Percentiles rank a stretch among this genome's conserved stretches.
phyloP scores from a whole-genome alignment of 768 basidiomycete species.

The Calvatia gigantea region DNA sequence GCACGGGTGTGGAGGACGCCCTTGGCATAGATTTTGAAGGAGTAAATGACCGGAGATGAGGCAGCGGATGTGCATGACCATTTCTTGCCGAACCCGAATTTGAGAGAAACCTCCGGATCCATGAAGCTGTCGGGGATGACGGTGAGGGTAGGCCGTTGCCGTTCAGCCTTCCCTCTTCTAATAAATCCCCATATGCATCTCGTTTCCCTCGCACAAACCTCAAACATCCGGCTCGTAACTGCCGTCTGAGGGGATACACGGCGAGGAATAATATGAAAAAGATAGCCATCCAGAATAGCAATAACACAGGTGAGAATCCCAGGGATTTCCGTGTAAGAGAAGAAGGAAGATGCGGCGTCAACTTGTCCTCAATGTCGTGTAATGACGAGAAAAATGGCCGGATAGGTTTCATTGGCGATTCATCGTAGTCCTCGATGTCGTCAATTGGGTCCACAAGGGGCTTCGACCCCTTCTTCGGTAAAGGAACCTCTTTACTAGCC shows the following conservation, averaged over 20 bases:
- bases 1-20: not conserved
- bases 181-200: conserved; percentile 33
- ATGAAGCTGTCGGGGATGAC: conserved; percentile 23
- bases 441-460: conserved; percentile 77
- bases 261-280: conserved; percentile 40
- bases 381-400: conserved; percentile 48
- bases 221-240: conserved; percentile 42
- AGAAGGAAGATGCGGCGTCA: conserved; percentile 65
- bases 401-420: conserved; percentile 59
- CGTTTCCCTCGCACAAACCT: conserved; percentile 39
- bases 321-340: conserved; percentile 61
- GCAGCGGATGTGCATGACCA: conserved; percentile 9
- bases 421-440: conserved; percentile 48
- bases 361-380: conserved; percentile 55
- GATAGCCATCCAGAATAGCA: conserved; percentile 51
- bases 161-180: conserved; percentile 49
- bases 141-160: conserved; percentile 31
- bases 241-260: conserved; percentile 55
- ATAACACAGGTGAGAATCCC: conserved; percentile 68
- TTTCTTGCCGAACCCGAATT: not conserved
- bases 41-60: conserved; percentile 12
- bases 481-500: conserved; percentile 82
- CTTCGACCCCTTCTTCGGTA: conserved; percentile 35
- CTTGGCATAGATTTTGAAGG: not conserved
- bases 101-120: conserved; percentile 33